Evolutionary conservation across 1,284 basidiomycete genomes (phyloP).

Genomic region (Pisolithus thermaeus): DNA sequence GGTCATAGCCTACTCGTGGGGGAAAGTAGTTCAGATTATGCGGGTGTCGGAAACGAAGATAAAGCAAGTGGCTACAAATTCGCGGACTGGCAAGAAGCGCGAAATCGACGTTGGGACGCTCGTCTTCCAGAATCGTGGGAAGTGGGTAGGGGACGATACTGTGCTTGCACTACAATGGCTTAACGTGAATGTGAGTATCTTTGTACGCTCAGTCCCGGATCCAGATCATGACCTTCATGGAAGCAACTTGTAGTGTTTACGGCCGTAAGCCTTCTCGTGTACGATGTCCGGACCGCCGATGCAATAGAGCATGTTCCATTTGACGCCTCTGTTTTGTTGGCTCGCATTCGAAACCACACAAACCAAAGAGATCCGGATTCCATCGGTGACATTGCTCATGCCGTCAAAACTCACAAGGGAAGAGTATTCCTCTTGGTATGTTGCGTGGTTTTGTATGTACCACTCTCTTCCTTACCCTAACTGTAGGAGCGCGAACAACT

Average conservation of each 20-base stretch:
- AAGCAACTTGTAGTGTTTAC: conserved; percentile 67
- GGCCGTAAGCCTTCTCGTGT: conserved; percentile 55
- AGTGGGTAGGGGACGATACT: conserved; percentile 51
- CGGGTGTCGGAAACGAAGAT: conserved; percentile 58
- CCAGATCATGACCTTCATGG: conserved; percentile 8
- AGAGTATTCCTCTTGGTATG: conserved; percentile 88
- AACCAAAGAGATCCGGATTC: conserved; percentile 10
- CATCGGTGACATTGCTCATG: conserved; percentile 59
- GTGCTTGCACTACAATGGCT: conserved; percentile 71
- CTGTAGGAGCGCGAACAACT: conserved; percentile 61
- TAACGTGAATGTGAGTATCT: conserved; percentile 64
- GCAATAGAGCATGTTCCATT: conserved; percentile 56
- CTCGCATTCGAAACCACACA: conserved; percentile 40
- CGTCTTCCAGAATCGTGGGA: conserved; percentile 49
- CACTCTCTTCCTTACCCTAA: conserved; percentile 6
- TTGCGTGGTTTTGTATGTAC: conserved; percentile 10
- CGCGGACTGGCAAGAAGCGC: conserved; percentile 54
- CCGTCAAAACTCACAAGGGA: conserved; percentile 79
- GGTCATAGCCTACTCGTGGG: conserved; percentile 82
- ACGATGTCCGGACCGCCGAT: conserved; percentile 54
- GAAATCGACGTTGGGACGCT: conserved; percentile 61
- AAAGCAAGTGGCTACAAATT: conserved; percentile 44
- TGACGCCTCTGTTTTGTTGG: conserved; percentile 49
- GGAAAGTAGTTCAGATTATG: conserved; percentile 57
- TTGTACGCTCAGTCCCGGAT: conserved; percentile 11